Conservation (phyloP, 2,329 filamentous ascomycete species). For the Cordyceps cicadae region DNA sequence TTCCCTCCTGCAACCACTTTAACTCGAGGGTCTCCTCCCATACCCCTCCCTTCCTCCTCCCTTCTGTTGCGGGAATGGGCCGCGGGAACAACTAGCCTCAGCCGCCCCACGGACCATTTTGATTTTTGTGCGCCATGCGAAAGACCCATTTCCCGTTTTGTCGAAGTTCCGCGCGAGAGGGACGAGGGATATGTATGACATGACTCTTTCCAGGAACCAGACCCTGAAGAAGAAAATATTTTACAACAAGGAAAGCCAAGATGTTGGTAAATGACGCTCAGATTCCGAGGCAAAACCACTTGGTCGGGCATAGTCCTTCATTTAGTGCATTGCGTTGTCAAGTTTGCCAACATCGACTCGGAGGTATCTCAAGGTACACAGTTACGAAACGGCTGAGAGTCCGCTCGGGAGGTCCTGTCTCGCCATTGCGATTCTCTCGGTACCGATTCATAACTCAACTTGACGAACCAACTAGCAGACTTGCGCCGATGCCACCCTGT, state of each 20-base stretch:
- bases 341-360: not conserved
- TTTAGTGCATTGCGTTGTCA: not conserved
- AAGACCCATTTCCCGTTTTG: not conserved
- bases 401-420: not conserved
- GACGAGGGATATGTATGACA: not conserved
- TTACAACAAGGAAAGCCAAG: not conserved
- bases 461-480: not conserved
- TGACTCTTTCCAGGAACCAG: not conserved
- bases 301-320: not conserved
- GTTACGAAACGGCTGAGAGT: not conserved
- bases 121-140: too few species aligned
- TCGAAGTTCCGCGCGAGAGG: not conserved
- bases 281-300: not conserved
- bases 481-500: not conserved
- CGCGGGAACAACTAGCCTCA: too few species aligned
- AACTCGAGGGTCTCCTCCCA: not conserved
- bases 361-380: not conserved
- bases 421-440: not conserved
- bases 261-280: not conserved
- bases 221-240: not conserved
- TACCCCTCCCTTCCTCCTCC: too few species aligned
- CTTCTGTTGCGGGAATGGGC: not conserved
- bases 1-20: constrained; percentile 1
- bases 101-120: too few species aligned
- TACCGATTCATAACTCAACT: not conserved